Conservation (phyloP, 495 filamentous ascomycete species). For the Neurospora sublineolata region DNA sequence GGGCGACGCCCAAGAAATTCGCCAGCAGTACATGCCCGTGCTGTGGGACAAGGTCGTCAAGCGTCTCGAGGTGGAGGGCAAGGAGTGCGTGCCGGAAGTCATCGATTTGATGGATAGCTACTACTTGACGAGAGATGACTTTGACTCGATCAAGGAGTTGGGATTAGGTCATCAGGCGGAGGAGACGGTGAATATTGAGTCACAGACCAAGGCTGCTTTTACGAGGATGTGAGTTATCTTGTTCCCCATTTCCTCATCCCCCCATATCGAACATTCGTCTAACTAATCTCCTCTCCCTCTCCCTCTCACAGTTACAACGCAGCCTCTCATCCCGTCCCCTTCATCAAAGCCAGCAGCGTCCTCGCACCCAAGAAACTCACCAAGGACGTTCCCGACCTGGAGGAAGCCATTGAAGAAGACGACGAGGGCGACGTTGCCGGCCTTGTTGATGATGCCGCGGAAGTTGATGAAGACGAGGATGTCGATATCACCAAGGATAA, state of each 20-base stretch:
- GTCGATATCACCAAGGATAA: slow-evolving; percentile 86
- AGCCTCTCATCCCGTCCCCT: slow-evolving; percentile 79
- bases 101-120: slow-evolving; percentile 96
- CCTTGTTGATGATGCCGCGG: slow-evolving; percentile 43
- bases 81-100: slow-evolving; percentile 55
- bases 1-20: slow-evolving; percentile 87
- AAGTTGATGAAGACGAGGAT: slow-evolving; percentile 53
- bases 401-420: slow-evolving; percentile 90
- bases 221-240: slow-evolving; percentile 55
- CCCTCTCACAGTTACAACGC: slow-evolving; percentile 57
- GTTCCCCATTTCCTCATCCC: too few relatives aligned
- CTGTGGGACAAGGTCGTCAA: slow-evolving; percentile 77
- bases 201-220: slow-evolving; percentile 77
- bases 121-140: slow-evolving; percentile 91
- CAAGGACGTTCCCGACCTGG: slow-evolving; percentile 82
- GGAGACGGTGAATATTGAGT: slow-evolving; percentile 62
- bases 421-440: slow-evolving; percentile 56
- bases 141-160: slow-evolving; percentile 82
- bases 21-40: slow-evolving; percentile 84
- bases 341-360: slow-evolving; percentile 83
- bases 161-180: slow-evolving; percentile 76
- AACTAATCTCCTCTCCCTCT: slow-evolving; percentile 9
- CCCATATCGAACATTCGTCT: not conserved
- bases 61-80: slow-evolving; percentile 57
- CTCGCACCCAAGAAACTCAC: slow-evolving; percentile 53